phyloP scores from a whole-genome alignment of 148 eudicot genomes.

The Rhododendron henanense region DNA sequence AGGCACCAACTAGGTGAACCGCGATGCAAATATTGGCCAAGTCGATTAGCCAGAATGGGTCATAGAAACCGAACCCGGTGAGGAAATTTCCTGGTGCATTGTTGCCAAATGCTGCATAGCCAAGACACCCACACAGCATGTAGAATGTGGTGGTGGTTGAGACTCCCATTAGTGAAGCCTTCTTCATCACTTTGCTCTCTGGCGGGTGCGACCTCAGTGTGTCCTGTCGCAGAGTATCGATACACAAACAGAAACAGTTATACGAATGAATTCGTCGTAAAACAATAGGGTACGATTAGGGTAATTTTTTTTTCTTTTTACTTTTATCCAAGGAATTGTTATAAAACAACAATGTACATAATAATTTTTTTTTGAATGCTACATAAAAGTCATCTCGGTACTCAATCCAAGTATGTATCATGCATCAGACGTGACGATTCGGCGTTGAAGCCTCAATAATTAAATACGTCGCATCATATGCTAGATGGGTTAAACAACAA shows the following conservation, averaged over 20 bases:
- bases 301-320: not conserved
- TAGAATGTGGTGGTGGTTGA: constrained; percentile 70
- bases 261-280: not conserved
- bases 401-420: no score
- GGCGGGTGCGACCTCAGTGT: constrained; percentile 56
- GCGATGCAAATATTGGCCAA: constrained; percentile 81
- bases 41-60: constrained; percentile 82
- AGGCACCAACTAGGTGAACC: constrained; percentile 79
- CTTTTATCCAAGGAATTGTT: not conserved
- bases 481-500: no score
- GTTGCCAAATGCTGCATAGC: constrained; percentile 86
- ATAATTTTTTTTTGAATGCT: no score
- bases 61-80: constrained; percentile 92
- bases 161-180: constrained; percentile 68
- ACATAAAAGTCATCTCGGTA: no score
- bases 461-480: not conserved
- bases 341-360: no score
- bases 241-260: no score
- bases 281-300: not conserved
- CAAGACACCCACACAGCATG: constrained; percentile 58
- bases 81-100: constrained; percentile 86
- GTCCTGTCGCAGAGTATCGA: constrained; percentile 28
- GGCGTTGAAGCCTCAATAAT: not conserved
- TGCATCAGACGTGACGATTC: no score
- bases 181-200: constrained; percentile 64